Evolutionary conservation across 1,284 basidiomycete genomes (phyloP), one percentile per base, ranked within the genome.

Genomic region (Ganoderma sinense): DNA sequence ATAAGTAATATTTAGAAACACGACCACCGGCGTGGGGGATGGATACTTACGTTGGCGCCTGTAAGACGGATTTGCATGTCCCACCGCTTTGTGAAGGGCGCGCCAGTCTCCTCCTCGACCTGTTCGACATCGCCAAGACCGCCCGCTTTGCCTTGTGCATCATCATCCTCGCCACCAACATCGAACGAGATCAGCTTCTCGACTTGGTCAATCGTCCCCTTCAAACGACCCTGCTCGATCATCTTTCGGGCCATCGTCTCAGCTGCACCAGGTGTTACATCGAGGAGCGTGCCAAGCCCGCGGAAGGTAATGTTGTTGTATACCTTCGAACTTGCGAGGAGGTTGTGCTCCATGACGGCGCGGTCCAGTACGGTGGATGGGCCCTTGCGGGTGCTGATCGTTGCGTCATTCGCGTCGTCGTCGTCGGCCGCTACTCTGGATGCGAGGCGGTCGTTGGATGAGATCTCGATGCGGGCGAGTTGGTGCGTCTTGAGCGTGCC

Each of bases 271-370:
- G 96, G 92, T 7, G 94, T 93, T 69, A 98, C 82, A 76, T 95
- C 94, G 56, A 98, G 86, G 23, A 98, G 83, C 2, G 92, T 89
- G 31, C 96, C 97, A 7, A 98, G 83, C 13, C 96, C 96, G 41
- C 88, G 85, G 81, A 98, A 98, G 8, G 94, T 94, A 82, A 98
- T 97, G 76, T 98, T 98, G 79, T 95, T 95, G 80, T 97, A 97
- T 62, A 97, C 94, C 78, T 96, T 95, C 1, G 96, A 97, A 77
- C 96, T 96, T 13, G 97, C 96, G 69, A 98, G 89, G 20, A 99
- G 86, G 80, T 99, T 99, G 83, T 99, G 98, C 80, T 99, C 97
- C 90, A 99, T 95, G 61, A 99, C 95, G 2, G 98, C 98, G 63
- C 97, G 89, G 80, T 99, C 97, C 40, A 99, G 88, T n/a, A 99